These are phyloP conservation scores for Tylopilus vinaceipallidus DNA, from an alignment of 768 basidiomycete genomes.

Conservation along the genomic window DNA sequence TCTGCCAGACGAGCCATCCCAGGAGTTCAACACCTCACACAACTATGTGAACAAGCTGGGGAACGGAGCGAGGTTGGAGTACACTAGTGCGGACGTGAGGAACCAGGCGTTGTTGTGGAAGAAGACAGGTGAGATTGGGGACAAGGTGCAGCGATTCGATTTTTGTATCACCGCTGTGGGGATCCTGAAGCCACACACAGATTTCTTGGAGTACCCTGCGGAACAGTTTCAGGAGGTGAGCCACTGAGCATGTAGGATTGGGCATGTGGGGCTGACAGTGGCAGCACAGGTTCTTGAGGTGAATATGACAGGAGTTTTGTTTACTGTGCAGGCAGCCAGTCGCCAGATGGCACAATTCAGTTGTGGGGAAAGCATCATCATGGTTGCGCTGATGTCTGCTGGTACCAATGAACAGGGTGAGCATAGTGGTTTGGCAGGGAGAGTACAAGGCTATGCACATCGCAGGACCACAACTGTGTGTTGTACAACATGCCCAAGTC, in stretches of 20 bases:
- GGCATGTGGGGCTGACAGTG: neutral
- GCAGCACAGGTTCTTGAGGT: conserved; percentile 55
- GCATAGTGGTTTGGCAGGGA: conserved; percentile 1
- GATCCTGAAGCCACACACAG: conserved; percentile 55
- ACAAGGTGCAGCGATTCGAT: conserved; percentile 69
- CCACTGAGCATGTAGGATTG: too few relatives aligned
- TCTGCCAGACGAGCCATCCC: conserved; percentile 51
- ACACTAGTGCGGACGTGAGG: conserved; percentile 62
- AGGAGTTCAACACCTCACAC: conserved; percentile 53
- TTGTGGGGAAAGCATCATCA: conserved; percentile 51
- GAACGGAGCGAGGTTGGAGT: conserved; percentile 49
- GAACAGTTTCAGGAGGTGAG: conserved; percentile 62
- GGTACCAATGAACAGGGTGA: conserved; percentile 68
- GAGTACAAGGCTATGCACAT: neutral
- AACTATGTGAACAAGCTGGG: conserved; percentile 50
- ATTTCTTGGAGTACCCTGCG: conserved; percentile 65
- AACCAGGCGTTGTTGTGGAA: conserved; percentile 62
- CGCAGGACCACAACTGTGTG: conserved; percentile 70
- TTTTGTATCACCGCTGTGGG: conserved; percentile 79
- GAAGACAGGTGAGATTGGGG: conserved; percentile 55
- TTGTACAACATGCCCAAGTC: conserved; percentile 79
- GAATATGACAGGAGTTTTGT: conserved; percentile 61
- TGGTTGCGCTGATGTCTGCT: conserved; percentile 62
- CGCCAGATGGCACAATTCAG: conserved; percentile 52
- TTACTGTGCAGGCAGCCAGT: conserved; percentile 60